Evolutionary conservation across 768 basidiomycete species (phyloP).

Genomic region (Russula lepida): DNA sequence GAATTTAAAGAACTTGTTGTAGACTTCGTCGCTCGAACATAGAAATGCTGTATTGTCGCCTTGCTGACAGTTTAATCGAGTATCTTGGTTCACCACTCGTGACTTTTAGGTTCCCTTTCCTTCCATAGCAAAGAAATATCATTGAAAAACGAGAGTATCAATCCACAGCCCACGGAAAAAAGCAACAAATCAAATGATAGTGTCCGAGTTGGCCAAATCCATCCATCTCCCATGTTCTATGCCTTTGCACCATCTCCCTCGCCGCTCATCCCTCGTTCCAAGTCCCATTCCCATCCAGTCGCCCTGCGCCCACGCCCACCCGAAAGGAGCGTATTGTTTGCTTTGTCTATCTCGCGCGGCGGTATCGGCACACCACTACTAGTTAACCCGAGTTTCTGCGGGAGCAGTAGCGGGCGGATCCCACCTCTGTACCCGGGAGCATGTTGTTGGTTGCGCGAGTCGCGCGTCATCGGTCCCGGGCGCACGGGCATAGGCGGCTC

Average conservation of each 20-base stretch:
- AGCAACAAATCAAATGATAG: neutral
- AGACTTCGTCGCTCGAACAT: slow-evolving; percentile 26
- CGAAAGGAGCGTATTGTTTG: slow-evolving; percentile 11
- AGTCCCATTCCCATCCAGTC: slow-evolving; percentile 8
- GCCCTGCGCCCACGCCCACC: neutral
- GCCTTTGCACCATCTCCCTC: neutral
- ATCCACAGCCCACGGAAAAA: neutral
- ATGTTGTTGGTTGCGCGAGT: neutral
- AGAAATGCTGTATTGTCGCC: slow-evolving; percentile 12
- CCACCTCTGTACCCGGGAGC: slow-evolving; percentile 4
- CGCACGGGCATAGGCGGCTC: neutral
- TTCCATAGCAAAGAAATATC: slow-evolving; percentile 3
- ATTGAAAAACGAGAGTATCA: slow-evolving; percentile 12
- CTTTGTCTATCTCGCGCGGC: slow-evolving; percentile 12
- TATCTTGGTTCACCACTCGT: neutral
- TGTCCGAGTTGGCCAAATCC: neutral
- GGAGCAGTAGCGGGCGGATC: slow-evolving; percentile 23
- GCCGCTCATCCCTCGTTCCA: slow-evolving; percentile 1
- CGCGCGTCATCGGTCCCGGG: neutral
- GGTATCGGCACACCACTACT: neutral
- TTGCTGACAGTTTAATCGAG: neutral
- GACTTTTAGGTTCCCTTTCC: neutral
- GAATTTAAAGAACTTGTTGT: slow-evolving; percentile 41
- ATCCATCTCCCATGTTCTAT: neutral
- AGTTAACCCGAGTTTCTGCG: slow-evolving; percentile 22